phyloP scores from a whole-genome alignment of 306 rosid species.

The Erythrophleum fordii region DNA sequence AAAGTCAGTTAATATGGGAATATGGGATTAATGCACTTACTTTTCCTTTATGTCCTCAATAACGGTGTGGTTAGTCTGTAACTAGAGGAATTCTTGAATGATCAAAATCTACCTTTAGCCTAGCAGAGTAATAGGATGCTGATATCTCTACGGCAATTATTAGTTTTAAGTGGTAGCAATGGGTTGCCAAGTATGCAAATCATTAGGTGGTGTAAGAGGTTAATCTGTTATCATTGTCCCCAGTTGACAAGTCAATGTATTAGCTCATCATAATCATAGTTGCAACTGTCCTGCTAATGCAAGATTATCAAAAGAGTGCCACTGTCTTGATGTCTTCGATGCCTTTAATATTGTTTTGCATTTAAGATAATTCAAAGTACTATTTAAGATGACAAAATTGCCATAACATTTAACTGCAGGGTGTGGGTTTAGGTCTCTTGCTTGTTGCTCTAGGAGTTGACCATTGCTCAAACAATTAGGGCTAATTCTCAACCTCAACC shows the following conservation, averaged over 20 bases:
- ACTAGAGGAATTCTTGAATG: conserved; percentile 6
- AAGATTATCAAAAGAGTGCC: conserved; percentile 39
- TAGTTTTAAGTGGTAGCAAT: conserved; percentile 27
- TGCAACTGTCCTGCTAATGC: conserved; percentile 38
- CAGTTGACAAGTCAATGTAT: conserved; percentile 26
- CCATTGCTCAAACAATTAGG: conserved; percentile 77
- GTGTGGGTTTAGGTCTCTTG: conserved; percentile 80
- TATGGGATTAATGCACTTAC: not conserved
- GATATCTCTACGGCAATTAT: not conserved
- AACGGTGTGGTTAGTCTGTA: conserved; percentile 11
- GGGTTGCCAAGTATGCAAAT: conserved; percentile 33
- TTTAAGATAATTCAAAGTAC: conserved; percentile 47
- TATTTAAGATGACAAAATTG: conserved; percentile 63
- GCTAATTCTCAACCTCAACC: conserved; percentile 71
- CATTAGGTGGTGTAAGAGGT: conserved; percentile 37
- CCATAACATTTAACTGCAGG: conserved; percentile 88
- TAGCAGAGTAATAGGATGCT: not conserved
- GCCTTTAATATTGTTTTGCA: conserved; percentile 28
- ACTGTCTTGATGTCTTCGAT: conserved; percentile 46
- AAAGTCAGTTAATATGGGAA: not conserved
- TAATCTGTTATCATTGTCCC: conserved; percentile 27
- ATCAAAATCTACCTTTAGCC: conserved; percentile 27
- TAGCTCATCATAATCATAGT: conserved; percentile 37
- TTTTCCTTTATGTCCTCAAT: not conserved
- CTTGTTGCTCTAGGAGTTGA: conserved; percentile 90